Evolutionary conservation across 768 basidiomycete genomes (phyloP).

Genomic region (Gymnopilus junonius): DNA sequence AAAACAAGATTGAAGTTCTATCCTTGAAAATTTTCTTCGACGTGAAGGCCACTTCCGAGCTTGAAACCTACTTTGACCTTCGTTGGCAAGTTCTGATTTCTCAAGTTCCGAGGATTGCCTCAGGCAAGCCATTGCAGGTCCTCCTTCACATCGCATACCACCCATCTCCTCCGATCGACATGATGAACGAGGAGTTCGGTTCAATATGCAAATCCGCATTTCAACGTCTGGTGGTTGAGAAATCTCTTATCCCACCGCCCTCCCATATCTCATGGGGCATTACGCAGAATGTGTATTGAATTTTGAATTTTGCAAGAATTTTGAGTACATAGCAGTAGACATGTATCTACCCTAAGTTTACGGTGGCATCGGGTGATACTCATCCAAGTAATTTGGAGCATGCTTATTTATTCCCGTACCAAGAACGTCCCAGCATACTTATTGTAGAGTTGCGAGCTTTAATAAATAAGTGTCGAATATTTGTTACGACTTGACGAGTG

Average conservation of each 20-base stretch:
- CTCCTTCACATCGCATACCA: not conserved
- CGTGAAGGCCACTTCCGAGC: not conserved
- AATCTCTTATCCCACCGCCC: not conserved
- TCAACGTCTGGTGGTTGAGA: not conserved
- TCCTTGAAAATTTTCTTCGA: not conserved
- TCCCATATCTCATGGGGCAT: not conserved
- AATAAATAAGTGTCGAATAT: too few species aligned
- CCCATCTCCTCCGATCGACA: not conserved
- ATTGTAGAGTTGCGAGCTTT: too few species aligned
- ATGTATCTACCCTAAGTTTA: too few species aligned
- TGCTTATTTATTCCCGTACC: too few species aligned
- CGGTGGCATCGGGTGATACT: too few species aligned
- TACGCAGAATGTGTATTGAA: not conserved
- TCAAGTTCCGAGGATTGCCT: not conserved
- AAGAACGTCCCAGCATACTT: too few species aligned
- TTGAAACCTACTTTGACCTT: not conserved
- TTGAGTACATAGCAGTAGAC: too few species aligned
- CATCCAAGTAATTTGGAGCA: too few species aligned
- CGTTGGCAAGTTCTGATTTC: not conserved
- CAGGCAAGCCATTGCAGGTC: not conserved
- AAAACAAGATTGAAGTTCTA: not conserved
- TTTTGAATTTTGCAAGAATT: too few species aligned
- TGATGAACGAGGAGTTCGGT: not conserved
- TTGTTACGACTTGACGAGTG: too few species aligned
- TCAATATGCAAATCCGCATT: not conserved